Base-by-base conservation (phyloP, 805 yeast genomes). In the Candida saitoana region DNA sequence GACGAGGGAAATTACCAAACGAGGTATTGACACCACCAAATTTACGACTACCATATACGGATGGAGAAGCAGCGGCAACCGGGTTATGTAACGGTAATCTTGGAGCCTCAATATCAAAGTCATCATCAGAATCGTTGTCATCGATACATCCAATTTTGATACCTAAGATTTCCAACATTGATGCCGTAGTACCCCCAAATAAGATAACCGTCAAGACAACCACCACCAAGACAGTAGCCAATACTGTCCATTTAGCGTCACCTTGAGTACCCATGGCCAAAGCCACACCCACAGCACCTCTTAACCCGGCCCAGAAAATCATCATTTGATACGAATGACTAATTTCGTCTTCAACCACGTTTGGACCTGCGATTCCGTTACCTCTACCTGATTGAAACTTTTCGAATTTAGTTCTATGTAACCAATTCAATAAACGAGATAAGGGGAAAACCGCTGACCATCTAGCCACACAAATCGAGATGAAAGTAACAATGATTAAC, bases 241-340 rank as follows among this genome's bases (percentile, higher is more conserved):
- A 67, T 40, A 93, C 69, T 0, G 96, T 82, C 57, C 83, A 82
- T 49, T 90, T 91, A 42, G 87, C 82, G 56, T 91, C 96, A 46
- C 98, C 99, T 64, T 87, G 96, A 32, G 93, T 69, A 11, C 99
- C 99, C 81, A 95, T 88, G 0, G 99, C 99, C 55, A 93, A 75
- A 0, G 99, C 99, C 3, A 93, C 99, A 49, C 99, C 99, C 27
- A 93, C 99, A 1, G 99, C 99, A 45, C 99, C 99, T 57, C 99
- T 76, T 43, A 93, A 71, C 3, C 99, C 99, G 2, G 99, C 99
- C 99, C 99, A 93, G 62, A 93, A 93, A 39, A 91, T 88, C 99
- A 93, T 93, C 87, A 89, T 88, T 66, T 93, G 99, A 63, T 93
- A 93, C 47, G 84, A 87, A 55, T 87, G 91, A 18, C 96, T 93